Percentiles rank a stretch among this genome's conserved stretches.
Conservation (phyloP, 1,284 basidiomycete species). For the Trichosporon asahii region DNA sequence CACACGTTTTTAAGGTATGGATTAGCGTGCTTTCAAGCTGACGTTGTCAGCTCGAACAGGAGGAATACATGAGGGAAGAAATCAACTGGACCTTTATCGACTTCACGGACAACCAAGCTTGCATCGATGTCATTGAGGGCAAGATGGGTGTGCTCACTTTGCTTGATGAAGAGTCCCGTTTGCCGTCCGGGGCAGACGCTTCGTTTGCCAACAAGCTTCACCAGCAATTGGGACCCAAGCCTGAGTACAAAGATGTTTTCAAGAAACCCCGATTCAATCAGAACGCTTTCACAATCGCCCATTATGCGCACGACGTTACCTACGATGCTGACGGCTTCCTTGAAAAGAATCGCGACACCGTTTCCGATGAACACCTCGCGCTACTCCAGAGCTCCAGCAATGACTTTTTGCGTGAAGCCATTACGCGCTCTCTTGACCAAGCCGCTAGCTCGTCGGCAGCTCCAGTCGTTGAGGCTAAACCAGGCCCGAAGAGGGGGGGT, state of each 20-base stretch:
- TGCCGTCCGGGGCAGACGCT: constrained; percentile 87
- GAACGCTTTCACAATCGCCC: constrained; percentile 94
- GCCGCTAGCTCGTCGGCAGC: constrained; percentile 40
- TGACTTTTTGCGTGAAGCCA: constrained; percentile 86
- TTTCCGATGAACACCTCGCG: constrained; percentile 94
- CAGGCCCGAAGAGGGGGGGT: constrained; percentile 46
- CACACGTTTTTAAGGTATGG: constrained; percentile 84
- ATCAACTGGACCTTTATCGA: constrained; percentile 99
- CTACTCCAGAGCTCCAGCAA: constrained; percentile 83
- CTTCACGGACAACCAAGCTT: constrained; percentile 97
- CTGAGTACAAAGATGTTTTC: constrained; percentile 83
- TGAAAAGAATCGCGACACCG: constrained; percentile 98
- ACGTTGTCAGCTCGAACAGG: constrained; percentile 73
- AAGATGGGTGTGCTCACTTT: constrained; percentile 92
- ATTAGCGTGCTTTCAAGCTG: not conserved
- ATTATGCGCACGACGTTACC: constrained; percentile 96
- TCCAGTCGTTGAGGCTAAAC: constrained; percentile 16
- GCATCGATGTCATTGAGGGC: constrained; percentile 97
- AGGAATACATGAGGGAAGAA: constrained; percentile 96
- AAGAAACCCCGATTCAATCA: constrained; percentile 98
- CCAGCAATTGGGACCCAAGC: constrained; percentile 70
- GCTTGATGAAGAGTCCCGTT: constrained; percentile 95
- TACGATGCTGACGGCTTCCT: constrained; percentile 98
- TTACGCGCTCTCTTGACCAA: constrained; percentile 80
- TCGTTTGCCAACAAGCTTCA: constrained; percentile 95